phyloP scores from a whole-genome alignment of 169 alveolate species.

The Eimeria maxima region DNA sequence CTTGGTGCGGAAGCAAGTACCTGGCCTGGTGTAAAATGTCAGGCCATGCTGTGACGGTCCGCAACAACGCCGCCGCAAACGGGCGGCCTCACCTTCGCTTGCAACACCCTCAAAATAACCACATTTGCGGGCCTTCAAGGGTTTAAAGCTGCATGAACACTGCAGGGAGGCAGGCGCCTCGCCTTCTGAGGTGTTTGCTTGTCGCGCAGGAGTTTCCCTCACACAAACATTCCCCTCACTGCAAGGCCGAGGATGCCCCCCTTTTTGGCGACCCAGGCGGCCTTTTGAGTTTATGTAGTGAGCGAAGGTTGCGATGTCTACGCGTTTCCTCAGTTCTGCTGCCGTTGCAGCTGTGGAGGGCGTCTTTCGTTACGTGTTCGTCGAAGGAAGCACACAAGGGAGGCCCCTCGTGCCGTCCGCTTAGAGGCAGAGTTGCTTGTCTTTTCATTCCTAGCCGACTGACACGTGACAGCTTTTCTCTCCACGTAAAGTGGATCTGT shows the following conservation, averaged over 20 bases:
- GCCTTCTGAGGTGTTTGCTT: neutral
- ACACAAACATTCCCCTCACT: neutral
- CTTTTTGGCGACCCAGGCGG: neutral
- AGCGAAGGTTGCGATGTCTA: neutral
- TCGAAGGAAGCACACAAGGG: too few relatives aligned
- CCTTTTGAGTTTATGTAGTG: neutral
- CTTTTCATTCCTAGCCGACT: neutral
- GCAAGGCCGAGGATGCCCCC: neutral
- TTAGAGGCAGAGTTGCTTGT: neutral
- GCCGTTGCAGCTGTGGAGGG: neutral
- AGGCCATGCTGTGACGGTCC: too few relatives aligned
- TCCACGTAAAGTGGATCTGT: neutral
- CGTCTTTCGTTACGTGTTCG: too few relatives aligned
- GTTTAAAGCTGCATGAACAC: neutral
- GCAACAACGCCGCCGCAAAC: too few relatives aligned
- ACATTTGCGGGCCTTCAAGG: too few relatives aligned
- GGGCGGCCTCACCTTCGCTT: too few relatives aligned
- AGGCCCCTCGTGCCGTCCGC: neutral
- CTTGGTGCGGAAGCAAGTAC: too few relatives aligned
- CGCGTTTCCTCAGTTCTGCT: neutral
- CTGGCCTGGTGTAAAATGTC: too few relatives aligned
- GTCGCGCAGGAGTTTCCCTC: neutral
- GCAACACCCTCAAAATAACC: too few relatives aligned
- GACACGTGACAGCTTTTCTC: constrained; percentile 10
- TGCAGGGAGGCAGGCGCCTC: neutral